Evolutionary conservation across 257 asterid genomes (phyloP), one percentile per base, ranked within the genome.

Genomic region (Ligustrum vulgare): DNA sequence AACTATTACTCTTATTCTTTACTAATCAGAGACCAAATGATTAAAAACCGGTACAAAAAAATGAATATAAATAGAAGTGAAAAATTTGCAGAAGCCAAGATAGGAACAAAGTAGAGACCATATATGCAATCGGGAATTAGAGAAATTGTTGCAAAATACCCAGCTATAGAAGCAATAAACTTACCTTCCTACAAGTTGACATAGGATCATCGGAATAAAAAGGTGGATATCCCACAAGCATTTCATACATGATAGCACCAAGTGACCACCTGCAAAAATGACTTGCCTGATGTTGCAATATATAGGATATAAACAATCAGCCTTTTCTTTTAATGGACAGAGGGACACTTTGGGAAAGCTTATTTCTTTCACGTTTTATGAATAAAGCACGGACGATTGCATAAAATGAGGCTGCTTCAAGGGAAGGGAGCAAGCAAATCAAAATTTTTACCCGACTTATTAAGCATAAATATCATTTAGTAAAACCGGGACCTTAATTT

Each of bases 171-270:
- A 71, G 25, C 37, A 23, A 15, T 16, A 9, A 62, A 33, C 41
- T 72, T 69, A 83, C 87, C 87, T 83, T 83, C 76, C 80, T 72
- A 71, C 86, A 85, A 1, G 86, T 85, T 43, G 84, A 77, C 84
- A 82, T 85, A 28, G 86, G 85, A 34, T 85, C 84, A 71, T 85
- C 89, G 11, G 89, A 80, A 70, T 80, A 82, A 75, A 85, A 85
- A 32, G 89, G 89, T 7, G 89, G 89, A 69, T 82, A 82, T 2
- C 86, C 89, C 47, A 85, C 81, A 51, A 85, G 89, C 89, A 85
- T 85, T 72, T 85, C 89, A 66, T 56, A 85, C 86, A 82, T 82
- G 73, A 85, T 85, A 71, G 89, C 84, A 8, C 89, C 89, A 65
- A 85, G 79, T 5, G 89, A 85, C 86, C 89, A 85, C 86, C 84